Conservation (phyloP, 2,329 filamentous ascomycete species). For the Cucurbitaria berberidis region DNA sequence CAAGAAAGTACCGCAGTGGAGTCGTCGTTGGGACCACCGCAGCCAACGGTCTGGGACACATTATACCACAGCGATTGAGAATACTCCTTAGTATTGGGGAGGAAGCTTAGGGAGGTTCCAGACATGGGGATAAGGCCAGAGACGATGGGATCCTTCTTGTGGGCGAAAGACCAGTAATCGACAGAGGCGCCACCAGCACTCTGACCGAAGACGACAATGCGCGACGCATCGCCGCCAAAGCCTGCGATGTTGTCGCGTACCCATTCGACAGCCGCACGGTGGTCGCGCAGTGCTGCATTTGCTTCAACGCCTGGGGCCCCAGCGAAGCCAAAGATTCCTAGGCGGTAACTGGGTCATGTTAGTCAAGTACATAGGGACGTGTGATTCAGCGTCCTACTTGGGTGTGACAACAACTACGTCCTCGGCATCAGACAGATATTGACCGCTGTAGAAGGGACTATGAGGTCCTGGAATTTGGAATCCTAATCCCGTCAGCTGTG, state of each 20-base stretch:
- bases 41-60: slow-evolving; percentile 48
- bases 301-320: slow-evolving; percentile 42
- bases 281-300: slow-evolving; percentile 46
- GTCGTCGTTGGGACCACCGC: slow-evolving; percentile 33
- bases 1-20: slow-evolving; percentile 42
- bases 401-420: slow-evolving; percentile 41
- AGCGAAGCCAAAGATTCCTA: slow-evolving; percentile 50
- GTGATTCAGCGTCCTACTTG: slow-evolving; percentile 19
- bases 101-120: slow-evolving; percentile 51
- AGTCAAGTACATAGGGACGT: background rate
- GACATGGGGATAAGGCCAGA: slow-evolving; percentile 56
- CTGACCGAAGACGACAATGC: slow-evolving; percentile 51
- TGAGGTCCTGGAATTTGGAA: slow-evolving; percentile 34
- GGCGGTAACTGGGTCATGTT: slow-evolving; percentile 35
- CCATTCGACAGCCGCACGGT: slow-evolving; percentile 46
- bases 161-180: slow-evolving; percentile 59
- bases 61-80: slow-evolving; percentile 42
- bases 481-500: slow-evolving; percentile 15
- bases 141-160: slow-evolving; percentile 56
- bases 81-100: slow-evolving; percentile 32
- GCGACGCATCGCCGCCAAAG: slow-evolving; percentile 50
- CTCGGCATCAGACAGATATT: slow-evolving; percentile 33
- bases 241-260: slow-evolving; percentile 48
- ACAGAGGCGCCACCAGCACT: slow-evolving; percentile 50
- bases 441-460: slow-evolving; percentile 36